phyloP scores from a whole-genome alignment of 306 rosid genomes.

The Cucumis cinereus region DNA sequence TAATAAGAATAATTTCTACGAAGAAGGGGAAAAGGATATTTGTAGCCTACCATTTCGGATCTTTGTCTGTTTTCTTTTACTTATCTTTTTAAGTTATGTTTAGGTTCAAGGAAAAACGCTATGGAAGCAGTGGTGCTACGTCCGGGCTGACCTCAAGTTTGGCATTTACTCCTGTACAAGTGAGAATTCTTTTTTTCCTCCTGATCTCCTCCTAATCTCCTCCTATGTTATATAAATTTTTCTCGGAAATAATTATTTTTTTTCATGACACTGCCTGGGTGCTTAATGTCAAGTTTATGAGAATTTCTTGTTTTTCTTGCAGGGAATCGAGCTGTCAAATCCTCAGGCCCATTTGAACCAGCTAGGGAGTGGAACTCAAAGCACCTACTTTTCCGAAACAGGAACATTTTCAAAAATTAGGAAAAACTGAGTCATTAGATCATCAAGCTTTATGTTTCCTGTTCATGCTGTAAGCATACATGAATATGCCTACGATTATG shows the following conservation, averaged over 20 bases:
- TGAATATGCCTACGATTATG: neutral
- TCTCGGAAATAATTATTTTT: neutral
- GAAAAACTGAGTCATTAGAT: slow-evolving; percentile 36
- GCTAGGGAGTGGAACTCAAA: slow-evolving; percentile 89
- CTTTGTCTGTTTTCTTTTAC: neutral
- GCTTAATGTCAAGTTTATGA: neutral
- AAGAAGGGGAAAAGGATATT: neutral
- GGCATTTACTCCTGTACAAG: slow-evolving; percentile 98
- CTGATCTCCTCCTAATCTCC: neutral
- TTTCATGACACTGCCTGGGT: neutral
- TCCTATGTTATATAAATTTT: neutral
- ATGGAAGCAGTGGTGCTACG: slow-evolving; percentile 90
- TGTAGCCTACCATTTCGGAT: neutral
- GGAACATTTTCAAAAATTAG: slow-evolving; percentile 87
- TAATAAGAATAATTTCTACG: neutral
- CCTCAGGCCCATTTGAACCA: slow-evolving; percentile 95
- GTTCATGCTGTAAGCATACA: neutral
- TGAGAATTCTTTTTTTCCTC: slow-evolving; percentile 14
- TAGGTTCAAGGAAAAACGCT: slow-evolving; percentile 84
- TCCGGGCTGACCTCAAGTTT: slow-evolving; percentile 87
- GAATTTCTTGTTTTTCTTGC: neutral
- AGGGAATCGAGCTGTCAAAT: slow-evolving; percentile 92
- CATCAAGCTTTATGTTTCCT: neutral
- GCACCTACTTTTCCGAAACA: slow-evolving; percentile 92
- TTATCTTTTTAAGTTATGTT: slow-evolving; percentile 5